Evolutionary conservation across 208 protist genomes (phyloP).

Genomic region (Trichomonas vaginalis): DNA sequence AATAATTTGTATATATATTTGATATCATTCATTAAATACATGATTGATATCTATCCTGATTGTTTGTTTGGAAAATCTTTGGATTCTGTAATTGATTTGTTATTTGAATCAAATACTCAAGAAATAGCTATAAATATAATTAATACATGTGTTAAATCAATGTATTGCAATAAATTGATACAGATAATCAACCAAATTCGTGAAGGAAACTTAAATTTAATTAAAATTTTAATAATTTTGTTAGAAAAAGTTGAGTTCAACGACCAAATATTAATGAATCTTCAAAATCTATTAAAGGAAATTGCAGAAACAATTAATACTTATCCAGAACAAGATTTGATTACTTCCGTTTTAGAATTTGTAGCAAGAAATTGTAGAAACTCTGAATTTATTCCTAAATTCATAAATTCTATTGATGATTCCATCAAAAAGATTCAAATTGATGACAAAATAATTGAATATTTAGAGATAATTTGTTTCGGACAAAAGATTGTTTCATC

Average conservation of each 20-base stretch:
- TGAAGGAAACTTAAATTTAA: not conserved
- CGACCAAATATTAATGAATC: not conserved
- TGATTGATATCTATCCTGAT: no score
- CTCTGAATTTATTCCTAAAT: not conserved
- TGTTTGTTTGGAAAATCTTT: no score
- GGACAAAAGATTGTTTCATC: not conserved
- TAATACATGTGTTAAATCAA: not conserved
- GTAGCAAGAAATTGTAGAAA: not conserved
- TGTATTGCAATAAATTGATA: not conserved
- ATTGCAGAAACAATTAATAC: not conserved
- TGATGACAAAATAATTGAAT: not conserved
- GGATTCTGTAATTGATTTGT: not conserved
- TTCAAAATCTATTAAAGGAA: not conserved
- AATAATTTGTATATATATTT: no score
- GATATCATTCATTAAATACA: no score
- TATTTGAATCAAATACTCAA: not conserved
- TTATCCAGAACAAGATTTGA: not conserved
- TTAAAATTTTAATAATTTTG: not conserved
- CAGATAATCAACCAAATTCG: not conserved
- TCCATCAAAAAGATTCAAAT: not conserved
- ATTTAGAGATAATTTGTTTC: not conserved
- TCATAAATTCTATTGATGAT: not conserved
- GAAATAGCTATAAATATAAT: not conserved
- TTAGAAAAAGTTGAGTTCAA: not conserved
- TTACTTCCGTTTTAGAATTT: not conserved